Conservation (phyloP, 371 early-diverging fungal genomes). For the Circinella umbellata region DNA sequence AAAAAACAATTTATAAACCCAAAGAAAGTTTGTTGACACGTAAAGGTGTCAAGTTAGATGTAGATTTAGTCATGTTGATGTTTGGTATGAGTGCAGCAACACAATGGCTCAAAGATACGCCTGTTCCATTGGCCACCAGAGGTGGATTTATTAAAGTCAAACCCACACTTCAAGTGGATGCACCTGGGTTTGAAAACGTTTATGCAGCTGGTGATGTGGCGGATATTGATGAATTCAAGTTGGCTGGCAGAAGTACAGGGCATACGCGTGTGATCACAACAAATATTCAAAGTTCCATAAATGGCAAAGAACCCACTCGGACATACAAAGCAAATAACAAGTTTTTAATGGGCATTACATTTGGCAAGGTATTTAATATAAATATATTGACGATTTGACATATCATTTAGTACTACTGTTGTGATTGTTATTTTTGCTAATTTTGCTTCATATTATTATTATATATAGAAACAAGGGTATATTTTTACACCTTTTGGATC, state of each 20-base stretch:
- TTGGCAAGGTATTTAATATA: conserved; percentile 30
- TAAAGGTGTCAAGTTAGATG: conserved; percentile 37
- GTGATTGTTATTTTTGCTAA: not conserved
- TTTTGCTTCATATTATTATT: not conserved
- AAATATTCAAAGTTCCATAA: conserved; percentile 46
- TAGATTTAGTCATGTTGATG: conserved; percentile 57
- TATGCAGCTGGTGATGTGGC: conserved; percentile 68
- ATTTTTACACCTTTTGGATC: conserved; percentile 1
- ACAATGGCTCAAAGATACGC: conserved; percentile 25
- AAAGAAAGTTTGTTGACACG: conserved; percentile 25
- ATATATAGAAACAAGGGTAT: conserved; percentile 3
- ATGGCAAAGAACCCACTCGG: conserved; percentile 17
- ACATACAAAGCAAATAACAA: conserved; percentile 30
- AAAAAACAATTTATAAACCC: conserved; percentile 17
- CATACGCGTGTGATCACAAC: conserved; percentile 43
- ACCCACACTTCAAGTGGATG: conserved; percentile 61
- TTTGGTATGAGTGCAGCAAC: conserved; percentile 47
- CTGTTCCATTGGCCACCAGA: conserved; percentile 13
- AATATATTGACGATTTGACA: no score
- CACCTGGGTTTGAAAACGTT: conserved; percentile 40
- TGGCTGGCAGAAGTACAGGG: conserved; percentile 45
- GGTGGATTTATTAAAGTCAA: conserved; percentile 45
- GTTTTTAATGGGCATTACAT: conserved; percentile 34
- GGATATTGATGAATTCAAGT: conserved; percentile 53
- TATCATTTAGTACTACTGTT: no score